Percentiles rank a stretch among this genome's conserved stretches.
These are phyloP conservation scores for Ajuga reptans DNA, from an alignment of 305 asterid genomes.

Conservation along the genomic window DNA sequence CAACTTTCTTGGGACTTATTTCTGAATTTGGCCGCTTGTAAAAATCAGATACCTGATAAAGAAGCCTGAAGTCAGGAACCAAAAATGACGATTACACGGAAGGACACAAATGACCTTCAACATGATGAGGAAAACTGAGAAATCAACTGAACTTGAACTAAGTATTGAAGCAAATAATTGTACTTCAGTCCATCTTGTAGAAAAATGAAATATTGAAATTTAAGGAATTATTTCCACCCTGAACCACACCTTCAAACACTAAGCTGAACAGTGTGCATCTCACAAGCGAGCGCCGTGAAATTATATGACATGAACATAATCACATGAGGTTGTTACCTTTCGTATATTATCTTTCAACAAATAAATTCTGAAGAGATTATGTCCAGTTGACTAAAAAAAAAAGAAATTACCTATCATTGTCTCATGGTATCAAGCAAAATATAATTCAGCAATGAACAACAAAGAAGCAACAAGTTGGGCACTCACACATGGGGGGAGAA, in stretches of 20 bases:
- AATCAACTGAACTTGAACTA: conserved; percentile 8
- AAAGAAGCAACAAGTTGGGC: background rate
- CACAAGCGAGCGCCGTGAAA: background rate
- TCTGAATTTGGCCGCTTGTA: conserved; percentile 74
- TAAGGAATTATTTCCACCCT: background rate
- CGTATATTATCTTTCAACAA: background rate
- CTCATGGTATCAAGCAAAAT: background rate
- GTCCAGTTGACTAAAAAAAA: conserved; percentile 9
- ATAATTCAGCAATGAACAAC: conserved; percentile 8
- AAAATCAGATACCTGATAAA: conserved; percentile 73
- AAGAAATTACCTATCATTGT: background rate
- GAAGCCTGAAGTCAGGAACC: conserved; percentile 24
- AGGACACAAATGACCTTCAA: conserved; percentile 12
- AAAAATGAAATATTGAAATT: background rate
- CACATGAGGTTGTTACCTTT: background rate
- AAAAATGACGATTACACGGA: conserved; percentile 1
- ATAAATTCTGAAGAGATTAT: background rate
- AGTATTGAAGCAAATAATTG: background rate
- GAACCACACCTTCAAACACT: background rate
- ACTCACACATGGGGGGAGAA: background rate
- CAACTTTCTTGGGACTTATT: conserved; percentile 61
- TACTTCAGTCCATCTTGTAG: background rate
- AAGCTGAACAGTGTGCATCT: conserved; percentile 1
- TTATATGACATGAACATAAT: background rate
- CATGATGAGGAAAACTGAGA: conserved; percentile 13